Conservation (phyloP, 805 yeast genomes). For the Sporopachydermia quercuum region DNA sequence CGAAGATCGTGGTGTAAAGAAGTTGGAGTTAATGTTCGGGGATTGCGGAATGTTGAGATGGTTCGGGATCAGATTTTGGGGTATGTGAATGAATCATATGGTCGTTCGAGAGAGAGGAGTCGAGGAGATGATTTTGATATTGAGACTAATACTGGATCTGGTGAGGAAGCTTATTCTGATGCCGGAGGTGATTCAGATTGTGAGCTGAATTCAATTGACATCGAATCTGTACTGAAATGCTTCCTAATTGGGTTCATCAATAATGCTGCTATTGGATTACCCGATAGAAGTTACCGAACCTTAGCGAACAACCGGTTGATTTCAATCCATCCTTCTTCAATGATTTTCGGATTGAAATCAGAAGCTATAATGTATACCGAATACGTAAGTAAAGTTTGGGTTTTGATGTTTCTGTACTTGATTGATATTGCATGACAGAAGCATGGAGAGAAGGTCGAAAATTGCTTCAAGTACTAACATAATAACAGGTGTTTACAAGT, state of each 20-base stretch:
- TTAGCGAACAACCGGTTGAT: conserved; percentile 72
- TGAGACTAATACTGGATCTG: conserved; percentile 4
- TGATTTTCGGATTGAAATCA: conserved; percentile 64
- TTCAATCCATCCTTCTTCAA: conserved; percentile 81
- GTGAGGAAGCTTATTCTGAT: conserved; percentile 17
- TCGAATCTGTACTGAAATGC: conserved; percentile 51
- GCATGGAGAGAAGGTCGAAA: too few relatives aligned
- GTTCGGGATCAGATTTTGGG: conserved; percentile 63
- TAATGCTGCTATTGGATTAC: conserved; percentile 88
- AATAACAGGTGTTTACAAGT: conserved; percentile 46
- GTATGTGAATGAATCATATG: conserved; percentile 34
- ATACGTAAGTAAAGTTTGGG: conserved; percentile 31
- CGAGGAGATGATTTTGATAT: conserved; percentile 5
- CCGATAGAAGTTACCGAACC: conserved; percentile 85
- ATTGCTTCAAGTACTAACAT: too few relatives aligned
- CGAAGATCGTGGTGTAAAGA: conserved; percentile 74
- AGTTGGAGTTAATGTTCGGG: conserved; percentile 59
- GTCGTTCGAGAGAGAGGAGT: conserved; percentile 13
- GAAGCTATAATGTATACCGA: conserved; percentile 93
- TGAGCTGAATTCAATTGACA: conserved; percentile 23
- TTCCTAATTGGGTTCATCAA: conserved; percentile 74
- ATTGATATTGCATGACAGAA: too few relatives aligned
- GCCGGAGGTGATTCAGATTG: conserved; percentile 10
- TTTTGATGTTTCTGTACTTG: too few relatives aligned
- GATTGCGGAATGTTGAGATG: conserved; percentile 60